phyloP scores from a whole-genome alignment of 2,329 filamentous ascomycete species.

The Alternaria triticina region DNA sequence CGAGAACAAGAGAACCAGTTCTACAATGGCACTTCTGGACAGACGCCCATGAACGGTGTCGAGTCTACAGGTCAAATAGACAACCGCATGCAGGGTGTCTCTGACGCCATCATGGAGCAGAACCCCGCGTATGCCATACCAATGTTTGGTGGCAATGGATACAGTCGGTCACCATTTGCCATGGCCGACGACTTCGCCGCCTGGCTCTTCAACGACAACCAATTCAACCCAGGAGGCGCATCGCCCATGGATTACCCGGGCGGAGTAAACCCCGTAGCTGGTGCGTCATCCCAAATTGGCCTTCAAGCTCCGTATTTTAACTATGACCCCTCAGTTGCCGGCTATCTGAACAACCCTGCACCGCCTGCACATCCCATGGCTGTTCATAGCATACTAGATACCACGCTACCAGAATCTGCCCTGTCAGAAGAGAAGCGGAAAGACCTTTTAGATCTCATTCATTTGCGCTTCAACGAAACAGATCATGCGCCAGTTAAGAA shows the following conservation, averaged over 20 bases:
- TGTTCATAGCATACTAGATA: slow-evolving; percentile 83
- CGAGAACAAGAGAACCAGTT: slow-evolving; percentile 44
- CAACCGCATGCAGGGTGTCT: slow-evolving; percentile 43
- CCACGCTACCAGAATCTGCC: slow-evolving; percentile 76
- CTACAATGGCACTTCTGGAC: slow-evolving; percentile 45
- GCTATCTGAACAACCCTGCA: slow-evolving; percentile 56
- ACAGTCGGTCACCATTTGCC: slow-evolving; percentile 85
- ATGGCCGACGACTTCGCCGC: slow-evolving; percentile 88
- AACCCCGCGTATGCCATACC: slow-evolving; percentile 71
- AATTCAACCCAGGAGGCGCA: slow-evolving; percentile 50
- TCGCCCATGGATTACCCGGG: slow-evolving; percentile 48
- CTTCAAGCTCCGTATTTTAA: slow-evolving; percentile 59
- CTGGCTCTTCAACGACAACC: slow-evolving; percentile 78
- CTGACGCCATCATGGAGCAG: slow-evolving; percentile 52
- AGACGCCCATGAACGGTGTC: slow-evolving; percentile 47
- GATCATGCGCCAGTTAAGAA: slow-evolving; percentile 75
- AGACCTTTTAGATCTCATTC: slow-evolving; percentile 82
- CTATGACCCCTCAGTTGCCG: slow-evolving; percentile 57
- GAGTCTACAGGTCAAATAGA: slow-evolving; percentile 46
- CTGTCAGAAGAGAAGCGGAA: slow-evolving; percentile 88
- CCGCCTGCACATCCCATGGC: slow-evolving; percentile 83
- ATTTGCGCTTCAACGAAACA: slow-evolving; percentile 79
- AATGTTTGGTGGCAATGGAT: slow-evolving; percentile 83
- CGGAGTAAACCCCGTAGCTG: slow-evolving; percentile 44
- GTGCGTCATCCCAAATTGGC: slow-evolving; percentile 50